phyloP scores from a whole-genome alignment of 2,329 filamentous ascomycete genomes.

The Thermothelomyces thermophilus region DNA sequence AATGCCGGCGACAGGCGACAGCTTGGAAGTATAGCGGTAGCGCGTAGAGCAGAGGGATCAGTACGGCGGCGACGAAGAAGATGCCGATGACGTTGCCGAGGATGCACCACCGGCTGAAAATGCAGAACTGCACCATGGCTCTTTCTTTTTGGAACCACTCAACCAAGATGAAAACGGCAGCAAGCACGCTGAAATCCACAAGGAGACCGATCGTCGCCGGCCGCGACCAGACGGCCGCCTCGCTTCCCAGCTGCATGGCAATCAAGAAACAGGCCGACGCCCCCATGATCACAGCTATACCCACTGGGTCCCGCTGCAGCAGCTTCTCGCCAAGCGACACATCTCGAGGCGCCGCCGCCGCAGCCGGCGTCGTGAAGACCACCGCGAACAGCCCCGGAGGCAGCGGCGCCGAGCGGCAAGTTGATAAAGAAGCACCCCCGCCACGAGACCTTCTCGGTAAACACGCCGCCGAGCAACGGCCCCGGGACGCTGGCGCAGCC shows the following conservation, averaged over 20 bases:
- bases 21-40: background rate
- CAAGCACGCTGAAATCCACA: background rate
- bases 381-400: conserved; percentile 33
- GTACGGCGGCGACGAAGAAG: background rate
- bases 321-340: background rate
- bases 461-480: conserved; percentile 11
- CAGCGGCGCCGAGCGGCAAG: conserved; percentile 45
- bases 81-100: background rate
- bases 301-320: background rate
- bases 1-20: background rate
- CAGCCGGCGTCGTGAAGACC: background rate
- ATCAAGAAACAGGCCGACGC: background rate
- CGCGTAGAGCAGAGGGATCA: background rate
- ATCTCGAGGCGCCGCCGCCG: background rate
- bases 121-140: background rate
- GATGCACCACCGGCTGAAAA: background rate
- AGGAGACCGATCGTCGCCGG: background rate
- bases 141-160: background rate
- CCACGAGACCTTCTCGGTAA: conserved; percentile 11
- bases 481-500: conserved; percentile 8
- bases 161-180: background rate
- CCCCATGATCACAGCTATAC: background rate
- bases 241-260: background rate
- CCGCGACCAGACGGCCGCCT: background rate
- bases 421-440: conserved; percentile 10